These are phyloP conservation scores for Botrytis paeoniae DNA, from an alignment of 2,329 filamentous ascomycete species.

Conservation along the genomic window DNA sequence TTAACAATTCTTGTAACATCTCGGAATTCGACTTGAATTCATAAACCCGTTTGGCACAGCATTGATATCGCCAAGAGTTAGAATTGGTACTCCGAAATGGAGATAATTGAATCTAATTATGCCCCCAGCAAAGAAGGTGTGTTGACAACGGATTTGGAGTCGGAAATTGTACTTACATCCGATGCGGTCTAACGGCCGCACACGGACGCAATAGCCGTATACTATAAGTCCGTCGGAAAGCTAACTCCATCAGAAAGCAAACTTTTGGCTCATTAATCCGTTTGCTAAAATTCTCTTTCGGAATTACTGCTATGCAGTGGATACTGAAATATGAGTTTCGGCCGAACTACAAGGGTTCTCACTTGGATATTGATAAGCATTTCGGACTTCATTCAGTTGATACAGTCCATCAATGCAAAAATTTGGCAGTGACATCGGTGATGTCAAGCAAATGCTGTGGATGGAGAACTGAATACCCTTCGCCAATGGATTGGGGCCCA, in stretches of 20 bases:
- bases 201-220: background rate
- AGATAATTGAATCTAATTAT: background rate
- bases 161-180: background rate
- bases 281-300: background rate
- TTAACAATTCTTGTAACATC: constrained; percentile 26
- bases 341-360: background rate
- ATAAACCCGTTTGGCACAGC: constrained; percentile 42
- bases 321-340: background rate
- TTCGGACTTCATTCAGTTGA: background rate
- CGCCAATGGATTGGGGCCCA: background rate
- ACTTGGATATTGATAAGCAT: background rate
- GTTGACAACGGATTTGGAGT: background rate
- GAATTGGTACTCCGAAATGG: background rate
- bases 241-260: background rate
- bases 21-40: constrained; percentile 32
- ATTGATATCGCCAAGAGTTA: background rate
- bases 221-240: background rate
- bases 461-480: background rate
- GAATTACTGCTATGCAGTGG: no score
- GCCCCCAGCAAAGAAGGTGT: background rate
- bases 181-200: background rate
- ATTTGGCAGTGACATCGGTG: background rate
- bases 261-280: background rate
- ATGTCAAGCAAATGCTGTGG: background rate
- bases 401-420: background rate